Base-by-base conservation (phyloP, 2,329 filamentous ascomycete genomes). In the Calonectria fujianensis region DNA sequence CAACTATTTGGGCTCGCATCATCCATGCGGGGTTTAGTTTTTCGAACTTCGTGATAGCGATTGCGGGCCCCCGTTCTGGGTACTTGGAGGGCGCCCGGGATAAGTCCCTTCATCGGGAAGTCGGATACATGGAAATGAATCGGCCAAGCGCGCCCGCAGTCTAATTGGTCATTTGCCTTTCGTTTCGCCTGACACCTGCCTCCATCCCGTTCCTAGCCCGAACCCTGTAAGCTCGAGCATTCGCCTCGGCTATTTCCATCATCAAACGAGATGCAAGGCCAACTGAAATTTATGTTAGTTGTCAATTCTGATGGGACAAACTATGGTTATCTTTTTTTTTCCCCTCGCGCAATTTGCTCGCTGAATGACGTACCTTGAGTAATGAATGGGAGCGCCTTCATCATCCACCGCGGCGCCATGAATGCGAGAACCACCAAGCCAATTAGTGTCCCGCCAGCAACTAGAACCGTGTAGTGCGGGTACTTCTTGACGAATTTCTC, bases 181-280 rank as follows among this genome's bases (percentile, higher is more conserved):
- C 45, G 45, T 9, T 13, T 48, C 7, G 4, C n/a, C 1, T 11
- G 45, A 11, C 45, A 4, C 20, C 45, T 24, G n/a, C 45, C n/a
- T 10, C 70, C 73, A 71, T 61, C 61, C 75, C 78, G 79, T 79
- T 0, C 79, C 74, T 31, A 82, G 6, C 1, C 76, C 52, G 78
- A 0, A 73, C 75, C 32, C 75, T 79, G 2, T 75, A 50, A 1
- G 81, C 76, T 4, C 71, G 24, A 10, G 71, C 78, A 3, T 72
- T 16, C 9, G 63, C 18, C 9, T 66, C 64, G 14, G 76, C 70
- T 63, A 81, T 77, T 10, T 51, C 48, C 4, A 75, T 75, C 80
- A 82, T 82, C 79, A 78, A 81, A 14, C 76, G 51, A 1, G 80
- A 76, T 0, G 79, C 79, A 51, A 82, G 79, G 1, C 76, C 80